Base-by-base conservation (phyloP, 345 rosid species). In the Dipteronia dyeriana region DNA sequence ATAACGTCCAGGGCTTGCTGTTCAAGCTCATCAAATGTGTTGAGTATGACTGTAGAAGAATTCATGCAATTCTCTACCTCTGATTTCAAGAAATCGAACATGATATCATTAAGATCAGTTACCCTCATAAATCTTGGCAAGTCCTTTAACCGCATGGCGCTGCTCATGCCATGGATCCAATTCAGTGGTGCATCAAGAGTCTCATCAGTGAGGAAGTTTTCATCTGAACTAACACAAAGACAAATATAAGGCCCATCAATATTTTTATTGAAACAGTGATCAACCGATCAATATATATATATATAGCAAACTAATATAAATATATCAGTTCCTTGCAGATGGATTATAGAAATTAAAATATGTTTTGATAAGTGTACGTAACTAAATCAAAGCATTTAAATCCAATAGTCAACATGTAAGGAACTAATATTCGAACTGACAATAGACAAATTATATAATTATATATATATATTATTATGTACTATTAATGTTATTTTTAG, bases 21-120 rank as follows among this genome's bases (percentile, higher is more conserved):
- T 53, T 88, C 91, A 3, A 79, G 41, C 62, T 81, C 88, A n/a
- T 84, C 82, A 20, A 86, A 86, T 3, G 88, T 77, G 85, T 86
- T 82, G 49, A 88, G 76, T 54, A 88, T 60, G 41, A 86, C 75
- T 45, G 87, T 68, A 5, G 84, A 71, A 4, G 83, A 76, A 34
- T 80, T 79, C 77, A 80, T 59, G 72, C 73, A 72, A 60, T 77
- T 68, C 23, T 83, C 65, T 25, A 79, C 60, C 67, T 79, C 85
- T 23, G 26, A n/a, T 17, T 57, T 25, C 51, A 31, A 0, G 54
- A 60, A 86, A 71, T 83, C 73, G 9, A 79, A 82, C 85, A 86
- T 45, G 26, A 75, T 9, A 8, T 85, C 91, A 22, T 86, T 66
- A 0, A 11, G 66, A 54, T 86, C 76, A 0, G 79, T 80, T 7